Base-by-base conservation (phyloP, 129 eudicot species). In the Centella asiatica region DNA sequence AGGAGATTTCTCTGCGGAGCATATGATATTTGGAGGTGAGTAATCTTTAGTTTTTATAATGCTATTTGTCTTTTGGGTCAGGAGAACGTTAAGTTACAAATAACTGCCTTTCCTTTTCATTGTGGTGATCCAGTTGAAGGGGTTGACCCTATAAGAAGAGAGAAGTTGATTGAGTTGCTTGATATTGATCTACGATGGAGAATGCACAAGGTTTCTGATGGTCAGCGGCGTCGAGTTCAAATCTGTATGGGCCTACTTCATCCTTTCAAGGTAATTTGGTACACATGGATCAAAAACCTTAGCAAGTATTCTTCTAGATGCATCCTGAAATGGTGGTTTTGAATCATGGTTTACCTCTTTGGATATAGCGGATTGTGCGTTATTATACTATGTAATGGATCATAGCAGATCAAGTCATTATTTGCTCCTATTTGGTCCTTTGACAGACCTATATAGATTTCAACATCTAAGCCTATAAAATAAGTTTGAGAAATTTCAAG, bases 1-100 rank as follows among this genome's bases (percentile, higher is more conserved):
- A 76, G 98, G 98, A 63, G 98, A 92, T 76, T 87, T 92, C 72
- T 87, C 98, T 46, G 98, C 98, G n/a, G 95, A 92, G 71, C 98
- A 92, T 75, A 92, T 92, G 98, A 87, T 92, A 66, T 84, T 84
- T 80, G 98, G 98, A 84, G 98, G 98, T 92, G 45, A 57, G 85
- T 72, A 15, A 51, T 64, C 72, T 44, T 51, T 20, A 24, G 3
- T 34, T 73, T 34, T 65, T 54, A 50, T 57, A 42, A 19, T 19
- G 50, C 24, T 4, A n/a, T 18, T 39, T 39, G 11, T 39, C 57
- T 3, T 20, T 17, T 12, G 20, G 24, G 45, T 4, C 3, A 1
- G 13, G 34, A 24, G 17, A 28, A 61, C 5, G 19, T 60, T 39
- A 32, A 34, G 25, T 23, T 57, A 17, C 32, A 20, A 28, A 31